Evolutionary conservation across 1,284 basidiomycete genomes (phyloP), one percentile per base, ranked within the genome.

Genomic region (Gomphus sp.): DNA sequence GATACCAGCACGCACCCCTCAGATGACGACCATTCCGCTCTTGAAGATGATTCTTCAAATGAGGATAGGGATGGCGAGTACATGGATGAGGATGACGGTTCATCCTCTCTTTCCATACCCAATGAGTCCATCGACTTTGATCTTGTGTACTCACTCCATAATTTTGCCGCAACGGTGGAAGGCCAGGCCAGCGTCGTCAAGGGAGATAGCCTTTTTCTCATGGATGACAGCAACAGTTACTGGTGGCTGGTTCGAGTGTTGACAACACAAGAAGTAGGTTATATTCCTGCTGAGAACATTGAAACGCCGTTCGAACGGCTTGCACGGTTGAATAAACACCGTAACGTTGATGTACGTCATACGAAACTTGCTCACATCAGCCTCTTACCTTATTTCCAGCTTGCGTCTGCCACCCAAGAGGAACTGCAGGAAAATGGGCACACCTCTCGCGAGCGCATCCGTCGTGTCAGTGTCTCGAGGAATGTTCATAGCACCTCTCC

Each of bases 221-320:
- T 97, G 80, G 94, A 98, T 73, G 94, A 98, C 70, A 92, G 87
- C 62, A 97, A 98, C 73, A 93, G 90, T 71, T 98, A 97, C 73
- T 97, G 94, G 94, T 97, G 94, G 94, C 86, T 97, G 54, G 93
- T 98, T 16, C 84, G 93, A 56, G 94, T 97, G 4, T 82, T 98
- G 66, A 98, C 95, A 77, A 98, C 92, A 2, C 93, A 98, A 72
- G 95, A 98, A 68, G 93, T 99, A n/a, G 96, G 96, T 1, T 99
- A 99, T 72, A 99, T 99, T 56, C 96, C 96, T 16, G 96, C 96
- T 0, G 96, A 99, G 75, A 99, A 99, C 71, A 98, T 99, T 67
- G 97, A 99, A 72, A 99, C 97, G 0, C 97, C 96, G 0, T 98
- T 94, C 67, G 96, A 99, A 72, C 82, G 96, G 52, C 81, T 99